phyloP scores from a whole-genome alignment of 306 rosid species.

The Begonia fuchsioides region DNA sequence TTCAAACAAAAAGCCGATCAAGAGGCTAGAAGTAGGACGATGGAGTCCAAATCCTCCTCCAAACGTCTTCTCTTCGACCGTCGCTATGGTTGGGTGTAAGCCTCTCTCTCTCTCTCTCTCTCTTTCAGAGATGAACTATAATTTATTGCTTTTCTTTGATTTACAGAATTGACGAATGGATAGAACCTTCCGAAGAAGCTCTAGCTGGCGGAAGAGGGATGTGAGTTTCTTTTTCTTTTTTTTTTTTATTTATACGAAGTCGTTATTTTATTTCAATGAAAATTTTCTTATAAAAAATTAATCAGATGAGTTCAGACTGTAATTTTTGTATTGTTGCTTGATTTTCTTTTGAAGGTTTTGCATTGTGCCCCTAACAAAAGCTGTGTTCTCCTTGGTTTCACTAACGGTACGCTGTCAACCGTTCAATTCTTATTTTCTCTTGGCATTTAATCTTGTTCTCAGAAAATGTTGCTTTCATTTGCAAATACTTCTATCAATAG shows the following conservation, averaged over 20 bases:
- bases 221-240: constrained; percentile 41
- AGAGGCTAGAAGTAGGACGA: not conserved
- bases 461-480: no score
- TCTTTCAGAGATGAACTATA: not conserved
- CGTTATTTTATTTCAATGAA: not conserved
- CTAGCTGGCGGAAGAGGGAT: constrained; percentile 89
- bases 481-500: no score
- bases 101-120: constrained; percentile 16
- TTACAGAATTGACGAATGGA: constrained; percentile 85
- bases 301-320: no score
- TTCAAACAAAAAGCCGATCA: not conserved
- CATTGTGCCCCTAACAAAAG: constrained; percentile 55
- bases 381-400: constrained; percentile 36
- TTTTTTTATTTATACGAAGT: not conserved
- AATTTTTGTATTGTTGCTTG: no score
- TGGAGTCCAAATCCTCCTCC: constrained; percentile 12
- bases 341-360: constrained; percentile 49
- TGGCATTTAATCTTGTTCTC: no score
- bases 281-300: no score
- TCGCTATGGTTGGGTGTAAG: constrained; percentile 95
- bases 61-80: constrained; percentile 73
- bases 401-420: constrained; percentile 40
- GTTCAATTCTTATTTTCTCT: not conserved
- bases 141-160: not conserved
- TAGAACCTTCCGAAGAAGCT: constrained; percentile 72